Percentiles rank a stretch among this genome's conserved stretches.
These are phyloP conservation scores for Corinectria fuckeliana DNA, from an alignment of 2,329 filamentous ascomycete species.

Conservation along the genomic window DNA sequence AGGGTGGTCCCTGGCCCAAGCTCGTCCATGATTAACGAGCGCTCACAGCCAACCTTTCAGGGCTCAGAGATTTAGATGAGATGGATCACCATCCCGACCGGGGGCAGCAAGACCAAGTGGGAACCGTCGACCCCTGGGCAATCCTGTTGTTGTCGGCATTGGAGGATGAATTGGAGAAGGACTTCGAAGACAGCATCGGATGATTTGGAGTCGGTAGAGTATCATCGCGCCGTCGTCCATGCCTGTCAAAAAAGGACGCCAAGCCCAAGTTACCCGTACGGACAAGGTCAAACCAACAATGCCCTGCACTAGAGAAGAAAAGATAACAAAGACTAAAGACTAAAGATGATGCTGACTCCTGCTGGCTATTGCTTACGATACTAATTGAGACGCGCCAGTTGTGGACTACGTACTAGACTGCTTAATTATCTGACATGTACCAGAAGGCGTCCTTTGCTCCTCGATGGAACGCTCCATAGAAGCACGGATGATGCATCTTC, in stretches of 20 bases:
- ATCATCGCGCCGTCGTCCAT: neutral
- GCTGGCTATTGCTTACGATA: neutral
- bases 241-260: constrained; percentile 1
- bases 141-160: neutral
- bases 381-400: neutral
- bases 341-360: neutral
- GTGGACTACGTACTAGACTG: neutral
- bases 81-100: constrained; percentile 11
- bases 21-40: too few species aligned
- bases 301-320: neutral
- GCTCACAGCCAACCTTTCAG: constrained; percentile 5
- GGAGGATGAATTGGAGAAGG: neutral
- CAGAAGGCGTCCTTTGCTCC: neutral
- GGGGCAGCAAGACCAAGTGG: neutral
- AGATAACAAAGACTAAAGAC: neutral
- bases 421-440: neutral
- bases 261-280: neutral
- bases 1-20: neutral
- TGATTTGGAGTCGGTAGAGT: constrained; percentile 5
- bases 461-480: neutral
- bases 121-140: neutral
- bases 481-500: neutral
- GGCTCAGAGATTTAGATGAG: constrained; percentile 11
- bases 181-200: constrained; percentile 2
- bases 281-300: neutral